Conservation (phyloP, 441 rosid genomes). For the Lepidium campestre region DNA sequence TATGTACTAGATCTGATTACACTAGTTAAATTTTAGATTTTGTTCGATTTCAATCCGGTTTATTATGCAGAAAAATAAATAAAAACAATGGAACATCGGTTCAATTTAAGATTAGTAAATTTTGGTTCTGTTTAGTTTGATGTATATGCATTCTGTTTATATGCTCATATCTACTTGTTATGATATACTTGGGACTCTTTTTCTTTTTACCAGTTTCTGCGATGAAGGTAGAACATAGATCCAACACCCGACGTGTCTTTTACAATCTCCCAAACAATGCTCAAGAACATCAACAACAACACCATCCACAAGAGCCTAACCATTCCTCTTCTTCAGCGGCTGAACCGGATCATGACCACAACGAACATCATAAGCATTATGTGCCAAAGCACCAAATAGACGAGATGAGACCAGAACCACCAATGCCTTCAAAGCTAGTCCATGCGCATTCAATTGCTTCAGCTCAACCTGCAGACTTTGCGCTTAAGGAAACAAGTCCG, state of each 20-base stretch:
- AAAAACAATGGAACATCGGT: not conserved
- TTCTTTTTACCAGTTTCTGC: slow-evolving; percentile 12
- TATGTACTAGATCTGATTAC: not conserved
- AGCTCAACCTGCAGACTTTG: slow-evolving; percentile 74
- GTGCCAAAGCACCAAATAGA: slow-evolving; percentile 55
- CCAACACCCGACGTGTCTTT: slow-evolving; percentile 50
- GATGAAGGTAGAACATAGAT: slow-evolving; percentile 24
- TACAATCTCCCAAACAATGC: slow-evolving; percentile 64
- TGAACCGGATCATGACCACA: slow-evolving; percentile 5
- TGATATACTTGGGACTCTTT: not conserved
- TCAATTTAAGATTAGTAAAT: not conserved
- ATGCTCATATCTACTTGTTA: not conserved
- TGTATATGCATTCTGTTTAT: not conserved
- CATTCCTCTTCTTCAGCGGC: slow-evolving; percentile 30
- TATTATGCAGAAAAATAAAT: not conserved
- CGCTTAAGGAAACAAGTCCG: slow-evolving; percentile 93
- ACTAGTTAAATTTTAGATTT: not conserved
- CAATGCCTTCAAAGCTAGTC: slow-evolving; percentile 59
- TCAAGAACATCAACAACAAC: slow-evolving; percentile 36
- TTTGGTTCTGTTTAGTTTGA: not conserved
- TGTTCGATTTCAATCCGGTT: not conserved
- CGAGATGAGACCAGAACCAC: slow-evolving; percentile 59
- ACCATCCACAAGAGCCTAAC: slow-evolving; percentile 13
- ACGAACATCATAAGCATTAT: slow-evolving; percentile 45
- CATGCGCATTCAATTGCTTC: slow-evolving; percentile 63